Percentiles rank a stretch among this genome's conserved stretches.
phyloP scores from a whole-genome alignment of 2,329 filamentous ascomycete genomes.

The Pseudocercospora pini-densiflorae region DNA sequence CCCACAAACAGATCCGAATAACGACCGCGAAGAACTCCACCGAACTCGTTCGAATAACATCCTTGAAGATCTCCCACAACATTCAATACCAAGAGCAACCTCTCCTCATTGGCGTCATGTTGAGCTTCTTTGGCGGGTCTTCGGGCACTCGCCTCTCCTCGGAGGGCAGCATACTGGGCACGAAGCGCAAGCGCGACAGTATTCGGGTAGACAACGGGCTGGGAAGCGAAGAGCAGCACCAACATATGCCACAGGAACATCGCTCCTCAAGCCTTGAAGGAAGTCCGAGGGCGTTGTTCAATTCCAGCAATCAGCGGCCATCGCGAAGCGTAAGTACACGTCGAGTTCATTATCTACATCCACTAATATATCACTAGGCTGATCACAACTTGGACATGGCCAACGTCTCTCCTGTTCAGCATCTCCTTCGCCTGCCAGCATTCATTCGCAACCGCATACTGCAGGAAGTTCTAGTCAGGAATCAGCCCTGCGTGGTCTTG shows the following conservation, averaged over 20 bases:
- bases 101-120: neutral
- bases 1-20: too few relatives aligned
- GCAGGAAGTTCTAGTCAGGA: neutral
- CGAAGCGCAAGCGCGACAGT: neutral
- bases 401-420: neutral
- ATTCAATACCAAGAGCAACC: neutral
- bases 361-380: neutral
- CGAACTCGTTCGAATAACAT: too few relatives aligned
- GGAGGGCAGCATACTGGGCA: too few relatives aligned
- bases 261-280: too few relatives aligned
- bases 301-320: neutral
- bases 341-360: neutral
- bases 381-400: constrained; percentile 3
- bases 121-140: neutral
- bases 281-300: neutral
- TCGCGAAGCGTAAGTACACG: neutral
- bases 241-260: neutral
- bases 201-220: neutral
- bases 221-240: neutral
- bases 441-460: constrained; percentile 1
- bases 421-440: constrained; percentile 7
- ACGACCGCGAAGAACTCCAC: too few relatives aligned
- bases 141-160: neutral
- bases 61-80: too few relatives aligned
- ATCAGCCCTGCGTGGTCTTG: neutral